Conservation (phyloP, 495 filamentous ascomycete genomes). For the Annulohypoxylon stygium region DNA sequence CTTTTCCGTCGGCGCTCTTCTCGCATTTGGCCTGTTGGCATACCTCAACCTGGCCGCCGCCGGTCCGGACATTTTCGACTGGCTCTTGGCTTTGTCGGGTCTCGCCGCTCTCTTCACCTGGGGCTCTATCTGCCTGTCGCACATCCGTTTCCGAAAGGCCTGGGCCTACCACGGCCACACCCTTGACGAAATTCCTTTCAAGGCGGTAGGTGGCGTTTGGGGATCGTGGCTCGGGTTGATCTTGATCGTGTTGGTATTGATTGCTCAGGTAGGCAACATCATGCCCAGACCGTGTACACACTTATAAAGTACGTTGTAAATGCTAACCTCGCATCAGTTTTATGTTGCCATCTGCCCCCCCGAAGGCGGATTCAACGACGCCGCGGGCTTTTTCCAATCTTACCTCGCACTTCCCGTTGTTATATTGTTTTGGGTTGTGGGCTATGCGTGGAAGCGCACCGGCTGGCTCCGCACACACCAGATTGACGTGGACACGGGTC, state of each 20-base stretch:
- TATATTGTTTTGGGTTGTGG: conserved; percentile 66
- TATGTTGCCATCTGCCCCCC: conserved; percentile 65
- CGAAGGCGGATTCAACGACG: conserved; percentile 57
- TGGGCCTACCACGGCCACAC: conserved; percentile 74
- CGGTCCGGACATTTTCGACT: conserved; percentile 67
- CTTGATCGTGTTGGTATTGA: conserved; percentile 71
- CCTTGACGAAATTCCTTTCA: conserved; percentile 78
- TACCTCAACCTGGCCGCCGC: conserved; percentile 66
- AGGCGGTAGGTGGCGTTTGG: conserved; percentile 72
- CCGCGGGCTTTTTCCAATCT: conserved; percentile 69
- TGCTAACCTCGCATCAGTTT: conserved; percentile 55
- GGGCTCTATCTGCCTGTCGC: conserved; percentile 67
- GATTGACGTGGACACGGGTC: conserved; percentile 74
- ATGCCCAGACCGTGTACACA: neutral
- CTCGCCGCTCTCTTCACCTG: conserved; percentile 69
- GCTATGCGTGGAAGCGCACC: conserved; percentile 71
- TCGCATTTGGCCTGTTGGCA: conserved; percentile 66
- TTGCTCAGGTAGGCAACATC: conserved; percentile 67
- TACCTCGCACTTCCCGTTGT: conserved; percentile 73
- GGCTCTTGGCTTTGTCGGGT: conserved; percentile 69
- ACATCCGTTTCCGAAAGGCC: conserved; percentile 71
- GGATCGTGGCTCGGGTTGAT: conserved; percentile 75
- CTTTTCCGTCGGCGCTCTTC: conserved; percentile 58
- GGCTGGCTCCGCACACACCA: conserved; percentile 66
- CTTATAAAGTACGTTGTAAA: neutral